Evolutionary conservation across 164 flowering plant genomes (phyloP).

Genomic region (Cinnamomum micranthum): DNA sequence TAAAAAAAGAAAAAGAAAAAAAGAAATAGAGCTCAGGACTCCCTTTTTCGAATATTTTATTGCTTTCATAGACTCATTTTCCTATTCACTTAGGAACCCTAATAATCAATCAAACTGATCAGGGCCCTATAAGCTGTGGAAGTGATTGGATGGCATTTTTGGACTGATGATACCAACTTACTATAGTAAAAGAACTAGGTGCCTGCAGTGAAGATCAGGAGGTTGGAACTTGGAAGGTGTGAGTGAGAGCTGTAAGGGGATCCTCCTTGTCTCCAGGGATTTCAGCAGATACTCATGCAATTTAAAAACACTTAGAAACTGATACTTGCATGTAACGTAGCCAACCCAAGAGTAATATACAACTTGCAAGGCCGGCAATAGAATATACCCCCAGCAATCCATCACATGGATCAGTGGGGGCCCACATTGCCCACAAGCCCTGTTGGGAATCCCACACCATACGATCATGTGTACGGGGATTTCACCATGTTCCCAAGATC

Average conservation of each 20-base stretch:
- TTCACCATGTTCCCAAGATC: slow-evolving; percentile 6
- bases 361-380: neutral
- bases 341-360: neutral
- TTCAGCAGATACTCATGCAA: slow-evolving; percentile 12
- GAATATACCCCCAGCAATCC: neutral
- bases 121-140: neutral
- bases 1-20: too few species aligned
- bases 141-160: neutral
- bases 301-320: neutral
- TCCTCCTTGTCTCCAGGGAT: slow-evolving; percentile 54
- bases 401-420: neutral
- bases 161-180: neutral
- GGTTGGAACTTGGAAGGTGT: slow-evolving; percentile 5
- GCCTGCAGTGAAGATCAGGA: neutral
- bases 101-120: neutral
- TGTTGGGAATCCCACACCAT: neutral
- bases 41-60: too few species aligned
- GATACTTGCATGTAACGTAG: neutral
- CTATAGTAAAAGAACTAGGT: too few species aligned
- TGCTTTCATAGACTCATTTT: too few species aligned
- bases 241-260: slow-evolving; percentile 12
- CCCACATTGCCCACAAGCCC: neutral
- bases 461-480: neutral
- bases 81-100: neutral
- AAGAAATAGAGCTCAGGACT: too few species aligned